phyloP scores from a whole-genome alignment of 208 protist species.

The Trypanosoma avium region DNA sequence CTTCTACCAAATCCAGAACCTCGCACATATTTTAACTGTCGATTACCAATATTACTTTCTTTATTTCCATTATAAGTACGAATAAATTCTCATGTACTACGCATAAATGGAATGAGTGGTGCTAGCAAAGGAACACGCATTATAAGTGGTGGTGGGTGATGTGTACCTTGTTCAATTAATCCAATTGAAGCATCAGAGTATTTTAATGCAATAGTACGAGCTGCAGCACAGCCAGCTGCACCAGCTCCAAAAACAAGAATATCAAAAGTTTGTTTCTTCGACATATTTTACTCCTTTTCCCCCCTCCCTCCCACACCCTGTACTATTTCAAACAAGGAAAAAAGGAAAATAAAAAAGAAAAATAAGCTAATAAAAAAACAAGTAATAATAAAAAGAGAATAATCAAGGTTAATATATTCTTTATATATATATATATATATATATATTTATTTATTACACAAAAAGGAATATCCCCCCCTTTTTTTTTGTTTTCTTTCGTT shows the following conservation, averaged over 20 bases:
- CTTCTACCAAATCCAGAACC: slow-evolving; percentile 64
- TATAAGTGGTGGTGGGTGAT: slow-evolving; percentile 20
- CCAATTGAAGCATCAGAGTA: slow-evolving; percentile 49
- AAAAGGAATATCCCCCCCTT: not conserved
- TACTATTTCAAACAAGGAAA: slow-evolving; percentile 11
- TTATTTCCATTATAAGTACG: slow-evolving; percentile 24
- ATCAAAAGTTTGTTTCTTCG: slow-evolving; percentile 50
- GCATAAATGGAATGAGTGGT: slow-evolving; percentile 42
- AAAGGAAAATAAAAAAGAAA: slow-evolving; percentile 15
- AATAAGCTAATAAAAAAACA: not conserved
- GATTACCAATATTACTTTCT: slow-evolving; percentile 38
- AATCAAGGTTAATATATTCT: too few relatives aligned
- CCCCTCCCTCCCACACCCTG: not conserved
- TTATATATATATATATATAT: too few relatives aligned
- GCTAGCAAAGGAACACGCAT: slow-evolving; percentile 56
- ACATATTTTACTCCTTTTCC: not conserved
- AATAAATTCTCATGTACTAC: slow-evolving; percentile 33
- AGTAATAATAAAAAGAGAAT: too few relatives aligned
- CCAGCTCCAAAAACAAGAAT: slow-evolving; percentile 74
- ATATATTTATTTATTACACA: not conserved
- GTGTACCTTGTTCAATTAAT: slow-evolving; percentile 61
- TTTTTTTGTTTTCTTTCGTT: slow-evolving; percentile 5
- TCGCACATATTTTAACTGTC: slow-evolving; percentile 38
- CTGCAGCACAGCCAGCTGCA: slow-evolving; percentile 62
- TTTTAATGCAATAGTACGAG: slow-evolving; percentile 46